Percentiles rank a stretch among this genome's conserved stretches.
Conservation (phyloP, 2,329 filamentous ascomycete genomes). For the Tolypocladium tropicale region DNA sequence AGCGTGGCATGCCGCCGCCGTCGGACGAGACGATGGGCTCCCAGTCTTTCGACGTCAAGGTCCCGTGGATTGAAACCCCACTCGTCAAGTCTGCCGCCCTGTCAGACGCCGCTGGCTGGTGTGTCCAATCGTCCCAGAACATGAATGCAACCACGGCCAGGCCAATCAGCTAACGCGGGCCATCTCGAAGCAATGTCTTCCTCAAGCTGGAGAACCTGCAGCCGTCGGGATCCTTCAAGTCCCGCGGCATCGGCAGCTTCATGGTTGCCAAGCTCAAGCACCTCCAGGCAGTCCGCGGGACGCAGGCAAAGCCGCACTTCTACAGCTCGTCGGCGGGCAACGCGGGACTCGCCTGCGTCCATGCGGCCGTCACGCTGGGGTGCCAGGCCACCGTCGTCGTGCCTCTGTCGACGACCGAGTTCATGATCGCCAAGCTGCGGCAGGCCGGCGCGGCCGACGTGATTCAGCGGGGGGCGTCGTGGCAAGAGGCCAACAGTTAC, state of each 20-base stretch:
- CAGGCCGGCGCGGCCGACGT: constrained; percentile 53
- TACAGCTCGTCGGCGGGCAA: constrained; percentile 69
- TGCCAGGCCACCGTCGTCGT: constrained; percentile 62
- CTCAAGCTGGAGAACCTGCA: constrained; percentile 77
- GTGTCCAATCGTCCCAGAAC: background rate
- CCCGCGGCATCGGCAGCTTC: constrained; percentile 62
- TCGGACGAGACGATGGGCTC: background rate
- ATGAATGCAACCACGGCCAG: background rate
- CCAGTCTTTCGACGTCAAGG: background rate
- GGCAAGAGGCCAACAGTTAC: constrained; percentile 58
- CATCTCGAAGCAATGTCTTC: constrained; percentile 51
- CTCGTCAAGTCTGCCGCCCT: constrained; percentile 48
- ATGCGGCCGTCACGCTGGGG: constrained; percentile 51
- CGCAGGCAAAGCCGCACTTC: constrained; percentile 40
- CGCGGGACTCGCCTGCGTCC: constrained; percentile 70
- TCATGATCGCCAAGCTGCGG: constrained; percentile 59
- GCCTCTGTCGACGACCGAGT: constrained; percentile 49
- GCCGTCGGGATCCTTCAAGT: constrained; percentile 78
- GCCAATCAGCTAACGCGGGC: background rate
- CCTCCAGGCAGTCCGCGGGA: constrained; percentile 6
- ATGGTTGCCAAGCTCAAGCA: constrained; percentile 38
- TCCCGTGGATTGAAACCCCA: constrained; percentile 59
- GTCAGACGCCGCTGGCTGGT: constrained; percentile 11
- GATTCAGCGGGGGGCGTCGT: constrained; percentile 53
- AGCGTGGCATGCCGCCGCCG: no score